Base-by-base conservation (phyloP, 1,284 basidiomycete genomes). In the Cryptococcus amylolentus region DNA sequence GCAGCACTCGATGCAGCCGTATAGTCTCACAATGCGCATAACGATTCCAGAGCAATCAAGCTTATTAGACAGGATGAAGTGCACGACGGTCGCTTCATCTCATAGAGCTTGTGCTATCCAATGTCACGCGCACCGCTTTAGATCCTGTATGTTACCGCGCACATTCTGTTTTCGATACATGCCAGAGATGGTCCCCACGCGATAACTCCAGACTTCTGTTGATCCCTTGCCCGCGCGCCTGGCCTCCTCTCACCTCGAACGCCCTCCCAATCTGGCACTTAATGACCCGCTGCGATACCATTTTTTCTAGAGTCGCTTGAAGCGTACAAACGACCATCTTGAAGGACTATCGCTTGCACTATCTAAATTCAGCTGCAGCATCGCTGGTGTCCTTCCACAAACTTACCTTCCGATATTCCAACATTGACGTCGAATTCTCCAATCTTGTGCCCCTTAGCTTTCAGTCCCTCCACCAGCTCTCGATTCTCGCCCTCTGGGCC, bases 371-470 rank as follows among this genome's bases (percentile, higher is more conserved):
- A 50, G 35, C 20, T 12, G 35, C 20, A 23, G 16, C 48, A 20
- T 10, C 26, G 3, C 16, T 6, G 2, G 3, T 9, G 1, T 27
- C 20, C 27, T 23, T 10, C 14, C 20, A 50, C 5, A 20, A 45
- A 64, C 69, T 57, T 49, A 68, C 69, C 66, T 52, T 76, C 73
- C 28, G 64, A 51, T 4, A 68, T 63, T 4, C 75, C 75, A 26
- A 76, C 46, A 58, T 77, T 77, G 59, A 79, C 72, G 56, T 78
- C 77, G 56, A 78, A 78, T 58, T 57, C 80, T 37, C 83, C 83
- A 35, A 92, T 77, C 55, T 86, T 85, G 73, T 96, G 92, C 0
- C 89, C 90, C 45, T 84, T 78, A 3, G 71, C 68, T 47, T 76
- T 70, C 28, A 96, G 79, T 3, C 73, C 84, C 16, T 83, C 77